Evolutionary conservation across 208 protist species (phyloP).

Genomic region (Phytomonas sp.): DNA sequence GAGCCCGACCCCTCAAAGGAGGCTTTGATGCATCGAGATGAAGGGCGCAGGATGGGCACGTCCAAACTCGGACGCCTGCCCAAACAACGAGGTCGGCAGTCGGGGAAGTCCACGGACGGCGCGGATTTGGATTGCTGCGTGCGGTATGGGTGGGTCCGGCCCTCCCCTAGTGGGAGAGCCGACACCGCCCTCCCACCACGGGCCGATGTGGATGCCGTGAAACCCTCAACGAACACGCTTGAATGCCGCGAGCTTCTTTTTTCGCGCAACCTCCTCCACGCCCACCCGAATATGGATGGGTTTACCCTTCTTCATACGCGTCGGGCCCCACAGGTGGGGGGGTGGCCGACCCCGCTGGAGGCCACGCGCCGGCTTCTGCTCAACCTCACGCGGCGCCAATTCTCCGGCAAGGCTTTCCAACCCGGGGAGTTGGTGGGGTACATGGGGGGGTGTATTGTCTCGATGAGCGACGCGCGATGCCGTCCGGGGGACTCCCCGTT

Average conservation of each 20-base stretch:
- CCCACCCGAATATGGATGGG: background rate
- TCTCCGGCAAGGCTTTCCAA: conserved; percentile 62
- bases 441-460: conserved; percentile 59
- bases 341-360: background rate
- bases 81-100: no score
- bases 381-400: conserved; percentile 47
- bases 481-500: conserved; percentile 56
- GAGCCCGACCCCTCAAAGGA: background rate
- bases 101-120: no score
- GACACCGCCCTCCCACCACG: background rate
- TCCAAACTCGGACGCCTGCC: no score
- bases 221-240: background rate
- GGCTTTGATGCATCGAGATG: no score
- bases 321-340: background rate
- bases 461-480: conserved; percentile 22
- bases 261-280: background rate
- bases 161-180: background rate
- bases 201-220: background rate
- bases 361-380: conserved; percentile 25
- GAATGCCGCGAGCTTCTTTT: background rate
- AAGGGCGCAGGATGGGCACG: no score
- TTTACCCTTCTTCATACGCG: background rate
- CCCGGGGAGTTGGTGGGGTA: conserved; percentile 61
- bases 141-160: background rate
- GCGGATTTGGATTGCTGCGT: no score